Conservation (phyloP, 2,329 filamentous ascomycete species). For the Penicillium occitanis region DNA sequence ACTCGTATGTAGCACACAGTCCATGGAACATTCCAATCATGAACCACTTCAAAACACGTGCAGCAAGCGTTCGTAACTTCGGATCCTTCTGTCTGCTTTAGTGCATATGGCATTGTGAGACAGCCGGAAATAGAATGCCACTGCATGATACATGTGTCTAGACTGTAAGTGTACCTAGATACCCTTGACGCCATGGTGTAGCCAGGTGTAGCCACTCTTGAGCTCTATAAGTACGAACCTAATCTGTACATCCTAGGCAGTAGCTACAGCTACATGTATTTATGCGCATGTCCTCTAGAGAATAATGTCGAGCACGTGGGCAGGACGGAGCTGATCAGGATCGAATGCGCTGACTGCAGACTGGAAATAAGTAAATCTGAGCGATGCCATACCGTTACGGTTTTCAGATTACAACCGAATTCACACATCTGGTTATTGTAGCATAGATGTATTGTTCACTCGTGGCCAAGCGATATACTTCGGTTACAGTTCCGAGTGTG, state of each 20-base stretch:
- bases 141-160: background rate
- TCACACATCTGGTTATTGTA: background rate
- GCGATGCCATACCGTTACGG: background rate
- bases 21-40: background rate
- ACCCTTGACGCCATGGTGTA: background rate
- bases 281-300: background rate
- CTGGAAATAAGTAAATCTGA: background rate
- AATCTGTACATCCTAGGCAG: background rate
- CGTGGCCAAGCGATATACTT: background rate
- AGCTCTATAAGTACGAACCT: background rate
- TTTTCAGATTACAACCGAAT: background rate
- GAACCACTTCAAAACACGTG: background rate
- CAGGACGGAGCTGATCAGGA: background rate
- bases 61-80: background rate
- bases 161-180: background rate
- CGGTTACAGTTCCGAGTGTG: background rate
- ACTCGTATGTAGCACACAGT: background rate
- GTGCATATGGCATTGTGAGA: background rate
- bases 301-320: background rate
- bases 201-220: background rate
- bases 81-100: background rate
- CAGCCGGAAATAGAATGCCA: background rate
- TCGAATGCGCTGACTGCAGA: background rate
- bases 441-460: background rate
- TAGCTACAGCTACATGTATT: background rate